These are phyloP conservation scores for Fusarium bactridioides DNA, from an alignment of 2,329 filamentous ascomycete genomes.

Conservation along the genomic window DNA sequence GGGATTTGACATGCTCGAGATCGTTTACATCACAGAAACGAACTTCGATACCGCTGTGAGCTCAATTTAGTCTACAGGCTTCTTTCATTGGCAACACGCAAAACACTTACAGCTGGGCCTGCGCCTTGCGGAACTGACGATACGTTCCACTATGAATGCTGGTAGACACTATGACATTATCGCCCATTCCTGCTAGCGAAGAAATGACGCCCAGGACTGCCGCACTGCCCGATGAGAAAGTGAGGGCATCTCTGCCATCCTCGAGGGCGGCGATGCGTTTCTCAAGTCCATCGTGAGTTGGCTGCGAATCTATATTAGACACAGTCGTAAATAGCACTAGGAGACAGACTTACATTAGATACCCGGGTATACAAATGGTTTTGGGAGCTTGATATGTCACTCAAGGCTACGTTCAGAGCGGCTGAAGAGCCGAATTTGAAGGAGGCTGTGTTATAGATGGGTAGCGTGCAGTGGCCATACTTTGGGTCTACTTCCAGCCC, in stretches of 20 bases:
- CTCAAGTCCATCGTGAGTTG: background rate
- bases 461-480: background rate
- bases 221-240: background rate
- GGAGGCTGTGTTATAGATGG: background rate
- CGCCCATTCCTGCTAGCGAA: background rate
- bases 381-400: background rate
- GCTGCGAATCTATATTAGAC: background rate
- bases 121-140: background rate
- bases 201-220: background rate
- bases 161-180: background rate
- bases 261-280: background rate
- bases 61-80: background rate
- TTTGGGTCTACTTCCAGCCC: background rate
- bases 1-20: background rate
- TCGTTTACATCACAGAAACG: background rate
- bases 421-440: background rate
- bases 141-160: background rate
- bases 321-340: accelerated
- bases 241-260: background rate
- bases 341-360: background rate
- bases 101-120: background rate
- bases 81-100: background rate
- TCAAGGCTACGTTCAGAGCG: background rate
- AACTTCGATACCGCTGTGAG: background rate
- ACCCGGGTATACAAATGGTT: background rate